Base-by-base conservation (phyloP, 1,284 basidiomycete genomes). In the Apiotrichum mycotoxinovorans region DNA sequence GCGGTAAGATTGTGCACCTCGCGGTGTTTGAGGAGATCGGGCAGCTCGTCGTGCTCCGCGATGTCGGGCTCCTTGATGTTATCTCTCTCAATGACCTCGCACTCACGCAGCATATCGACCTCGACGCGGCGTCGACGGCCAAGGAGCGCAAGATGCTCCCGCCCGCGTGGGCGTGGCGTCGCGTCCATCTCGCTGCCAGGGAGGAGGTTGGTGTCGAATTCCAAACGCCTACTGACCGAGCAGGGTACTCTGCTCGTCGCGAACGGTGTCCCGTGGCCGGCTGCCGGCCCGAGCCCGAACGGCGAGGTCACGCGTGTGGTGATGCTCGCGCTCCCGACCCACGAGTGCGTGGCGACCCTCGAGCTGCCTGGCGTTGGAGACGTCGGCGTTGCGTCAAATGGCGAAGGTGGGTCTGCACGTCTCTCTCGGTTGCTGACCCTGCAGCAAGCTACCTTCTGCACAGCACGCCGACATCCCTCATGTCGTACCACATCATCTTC, bases 291-390 rank as follows among this genome's bases (percentile, higher is more conserved):
- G 0, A 71, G 65, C 41, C 68, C 68, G 0, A 73, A 72, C 45
- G 71, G 71, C 12, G 71, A 74, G 37, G 68, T 74, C 7, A 74
- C 74, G 0, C 56, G 67, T 15, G 69, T 74, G 0, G 61, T 71
- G 26, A 65, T 70, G 64, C 56, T 73, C 1, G 44, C 54, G 5
- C 34, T 57, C 10, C 54, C 49, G 2, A 15, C 22, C 1, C 47
- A 57, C 34, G 44, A 63, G 17, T 59, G 68, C 26, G 62, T 65
- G 0, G 63, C 68, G 3, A 58, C 68, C 3, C 58, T 74, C 0
- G 74, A 76, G 18, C 62, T 75, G 1, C 72, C 73, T 1, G 73
- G 72, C 1, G 57, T 71, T 27, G 74, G 74, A 0, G 60, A 64
- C 40, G 56, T 76, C 2, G 72, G 63, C 2, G 51, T 73, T 0